These are phyloP conservation scores for Colletotrichum lupini DNA, from an alignment of 2,329 filamentous ascomycete genomes.

Conservation along the genomic window DNA sequence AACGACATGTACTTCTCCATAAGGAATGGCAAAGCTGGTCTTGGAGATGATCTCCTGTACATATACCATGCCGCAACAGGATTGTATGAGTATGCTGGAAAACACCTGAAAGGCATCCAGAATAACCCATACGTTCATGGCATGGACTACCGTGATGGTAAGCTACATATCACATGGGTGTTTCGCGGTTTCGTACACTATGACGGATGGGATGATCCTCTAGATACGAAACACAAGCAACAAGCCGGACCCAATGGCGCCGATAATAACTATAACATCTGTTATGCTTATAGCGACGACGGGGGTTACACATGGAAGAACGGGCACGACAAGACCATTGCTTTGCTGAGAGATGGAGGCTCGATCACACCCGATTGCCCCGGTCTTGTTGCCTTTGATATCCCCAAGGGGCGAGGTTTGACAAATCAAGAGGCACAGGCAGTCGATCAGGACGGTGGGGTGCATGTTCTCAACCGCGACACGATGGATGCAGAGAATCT, in stretches of 20 bases:
- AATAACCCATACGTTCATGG: background rate
- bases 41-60: background rate
- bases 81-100: background rate
- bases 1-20: background rate
- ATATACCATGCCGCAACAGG: background rate
- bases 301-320: background rate
- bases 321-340: background rate
- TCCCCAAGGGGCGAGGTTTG: background rate
- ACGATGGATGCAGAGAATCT: background rate
- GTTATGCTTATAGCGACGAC: background rate
- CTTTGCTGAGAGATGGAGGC: background rate
- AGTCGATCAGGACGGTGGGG: background rate
- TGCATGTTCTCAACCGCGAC: background rate
- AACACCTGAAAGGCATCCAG: background rate
- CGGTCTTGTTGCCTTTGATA: background rate
- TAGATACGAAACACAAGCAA: background rate
- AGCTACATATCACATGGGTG: background rate
- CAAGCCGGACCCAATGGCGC: background rate
- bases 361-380: background rate
- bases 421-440: background rate
- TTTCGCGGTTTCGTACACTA: background rate
- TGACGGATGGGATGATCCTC: background rate
- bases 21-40: background rate
- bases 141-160: background rate
- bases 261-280: background rate